phyloP scores from a whole-genome alignment of 202 grass and related monocot species.

The Panicum hallii region DNA sequence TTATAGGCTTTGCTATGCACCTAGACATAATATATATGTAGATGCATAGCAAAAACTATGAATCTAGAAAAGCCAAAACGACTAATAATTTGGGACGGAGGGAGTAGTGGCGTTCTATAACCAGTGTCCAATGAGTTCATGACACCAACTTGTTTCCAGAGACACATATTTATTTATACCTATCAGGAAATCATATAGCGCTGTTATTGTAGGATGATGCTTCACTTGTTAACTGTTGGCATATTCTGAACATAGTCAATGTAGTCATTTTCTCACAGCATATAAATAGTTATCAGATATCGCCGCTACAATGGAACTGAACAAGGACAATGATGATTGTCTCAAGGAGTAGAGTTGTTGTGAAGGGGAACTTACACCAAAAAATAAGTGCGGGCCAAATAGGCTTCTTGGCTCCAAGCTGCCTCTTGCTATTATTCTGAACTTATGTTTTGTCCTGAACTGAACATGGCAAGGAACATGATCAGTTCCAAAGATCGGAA shows the following conservation, averaged over 20 bases:
- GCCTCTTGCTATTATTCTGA: constrained; percentile 21
- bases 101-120: background rate
- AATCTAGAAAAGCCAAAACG: too few species aligned
- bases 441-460: constrained; percentile 30
- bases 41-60: too few species aligned
- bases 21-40: too few species aligned
- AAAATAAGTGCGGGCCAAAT: background rate
- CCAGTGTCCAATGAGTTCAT: constrained; percentile 2
- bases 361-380: constrained; percentile 32
- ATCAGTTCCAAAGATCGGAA: background rate
- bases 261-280: background rate
- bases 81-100: too few species aligned
- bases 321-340: constrained; percentile 38
- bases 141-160: constrained; percentile 34
- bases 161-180: constrained; percentile 10
- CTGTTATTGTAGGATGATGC: constrained; percentile 34
- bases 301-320: constrained; percentile 24
- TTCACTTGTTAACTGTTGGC: constrained; percentile 29
- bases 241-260: constrained; percentile 28
- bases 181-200: constrained; percentile 27
- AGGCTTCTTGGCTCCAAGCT: constrained; percentile 36
- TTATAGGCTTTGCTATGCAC: too few species aligned
- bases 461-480: constrained; percentile 19
- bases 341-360: constrained; percentile 34
- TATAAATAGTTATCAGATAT: constrained; percentile 25